Evolutionary conservation across 2,329 filamentous ascomycete genomes (phyloP), one percentile per base, ranked within the genome.

Genomic region (Lasiodiplodia gonubiensis): DNA sequence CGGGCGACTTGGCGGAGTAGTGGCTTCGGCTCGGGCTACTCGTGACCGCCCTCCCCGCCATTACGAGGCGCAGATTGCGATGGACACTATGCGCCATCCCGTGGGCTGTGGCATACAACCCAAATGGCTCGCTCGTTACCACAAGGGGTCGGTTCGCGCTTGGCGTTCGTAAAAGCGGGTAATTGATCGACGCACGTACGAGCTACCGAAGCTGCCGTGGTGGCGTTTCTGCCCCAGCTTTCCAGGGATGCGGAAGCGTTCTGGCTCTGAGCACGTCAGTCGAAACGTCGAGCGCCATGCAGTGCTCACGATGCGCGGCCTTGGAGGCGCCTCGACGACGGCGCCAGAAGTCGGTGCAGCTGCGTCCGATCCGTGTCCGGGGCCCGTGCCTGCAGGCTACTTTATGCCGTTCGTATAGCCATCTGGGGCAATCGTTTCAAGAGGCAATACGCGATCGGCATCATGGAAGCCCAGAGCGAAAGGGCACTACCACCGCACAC

Each of bases 161-260:
- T 30, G 59, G 59, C 59, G 59, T 21, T 63, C 59, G 59, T 63
- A 49, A 63, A 63, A 63, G 59, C 59, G 59, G 59, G 59, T 63
- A 63, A 63, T 14, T 37, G 59, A 63, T 63, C 59, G 59, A 51
- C 59, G 27, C n/a, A 11, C 11, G 59, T 63, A 63, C 59, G 59
- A 63, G 46, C 27, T 35, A 18, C 42, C 59, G 59, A 14, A 27
- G 21, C 46, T 16, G 46, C 55, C 35, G 39, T 23, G 23, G 55
- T 59, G 55, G 55, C 55, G 55, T 5, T 18, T 8, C 23, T 30
- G 23, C 12, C 55, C 55, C 35, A 21, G 37, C 8, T 30, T 46
- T 30, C 55, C 35, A 46, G 21, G 23, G 35, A 14, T 18, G 5
- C 27, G n/a, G n/a, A 46, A 12, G 16, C 12, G 16, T 46, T 11